phyloP scores from a whole-genome alignment of 495 filamentous ascomycete genomes.

The Penicillium canariense region DNA sequence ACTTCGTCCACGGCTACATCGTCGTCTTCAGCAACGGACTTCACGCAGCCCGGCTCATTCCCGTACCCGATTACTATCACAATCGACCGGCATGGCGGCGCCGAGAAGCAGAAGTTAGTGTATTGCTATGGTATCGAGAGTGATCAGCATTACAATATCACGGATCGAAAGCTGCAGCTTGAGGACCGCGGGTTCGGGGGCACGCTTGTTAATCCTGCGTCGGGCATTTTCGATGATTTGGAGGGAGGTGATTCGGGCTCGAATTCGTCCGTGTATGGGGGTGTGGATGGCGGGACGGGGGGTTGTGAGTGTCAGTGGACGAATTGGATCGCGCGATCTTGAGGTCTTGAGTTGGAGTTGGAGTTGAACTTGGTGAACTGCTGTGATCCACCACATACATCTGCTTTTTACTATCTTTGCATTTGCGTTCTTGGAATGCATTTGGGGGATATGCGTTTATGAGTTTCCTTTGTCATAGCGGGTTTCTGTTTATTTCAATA shows the following conservation, averaged over 20 bases:
- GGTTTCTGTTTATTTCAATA: too few relatives aligned
- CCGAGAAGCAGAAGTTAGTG: conserved; percentile 58
- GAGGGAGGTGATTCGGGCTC: conserved; percentile 7
- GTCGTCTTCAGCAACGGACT: conserved; percentile 50
- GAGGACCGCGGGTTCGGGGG: conserved; percentile 62
- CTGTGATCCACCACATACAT: too few relatives aligned
- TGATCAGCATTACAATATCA: conserved; percentile 50
- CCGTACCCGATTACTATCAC: conserved; percentile 84
- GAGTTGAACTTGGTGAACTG: too few relatives aligned
- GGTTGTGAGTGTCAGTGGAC: conserved; percentile 74
- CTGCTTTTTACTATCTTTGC: too few relatives aligned
- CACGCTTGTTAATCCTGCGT: conserved; percentile 55
- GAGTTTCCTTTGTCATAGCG: too few relatives aligned
- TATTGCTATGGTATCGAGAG: conserved; percentile 64
- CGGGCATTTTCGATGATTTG: conserved; percentile 42
- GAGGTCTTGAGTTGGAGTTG: background rate
- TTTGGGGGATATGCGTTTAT: background rate
- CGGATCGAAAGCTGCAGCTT: conserved; percentile 51
- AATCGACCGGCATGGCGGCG: conserved; percentile 76
- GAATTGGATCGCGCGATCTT: conserved; percentile 52
- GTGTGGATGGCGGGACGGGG: conserved; percentile 68
- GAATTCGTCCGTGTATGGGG: conserved; percentile 46
- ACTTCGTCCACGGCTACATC: conserved; percentile 15
- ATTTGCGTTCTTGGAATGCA: too few relatives aligned
- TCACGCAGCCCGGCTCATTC: conserved; percentile 67